phyloP scores from a whole-genome alignment of 2,329 filamentous ascomycete genomes.

The Neurospora crassa region DNA sequence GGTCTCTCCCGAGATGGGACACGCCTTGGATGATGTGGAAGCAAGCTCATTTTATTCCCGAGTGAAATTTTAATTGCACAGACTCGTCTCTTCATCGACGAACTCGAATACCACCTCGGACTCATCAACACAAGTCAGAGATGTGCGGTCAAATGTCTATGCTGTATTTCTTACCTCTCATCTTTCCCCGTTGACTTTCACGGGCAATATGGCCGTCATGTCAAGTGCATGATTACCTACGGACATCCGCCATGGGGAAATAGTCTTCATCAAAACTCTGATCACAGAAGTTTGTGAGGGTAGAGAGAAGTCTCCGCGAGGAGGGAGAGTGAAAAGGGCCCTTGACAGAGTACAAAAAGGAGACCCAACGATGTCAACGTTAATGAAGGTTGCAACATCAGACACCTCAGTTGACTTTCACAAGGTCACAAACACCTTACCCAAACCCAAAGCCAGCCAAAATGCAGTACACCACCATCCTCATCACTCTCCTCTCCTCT shows the following conservation, averaged over 20 bases:
- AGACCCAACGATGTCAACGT: conserved; percentile 1
- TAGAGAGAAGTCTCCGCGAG: too few relatives aligned
- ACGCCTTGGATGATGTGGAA: background rate
- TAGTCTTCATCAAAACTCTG: background rate
- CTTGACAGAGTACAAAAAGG: background rate
- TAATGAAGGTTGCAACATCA: background rate
- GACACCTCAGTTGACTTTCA: too few relatives aligned
- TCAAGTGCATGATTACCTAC: background rate
- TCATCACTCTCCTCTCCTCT: background rate
- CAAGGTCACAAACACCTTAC: too few relatives aligned
- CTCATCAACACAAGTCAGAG: background rate
- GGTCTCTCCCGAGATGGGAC: background rate
- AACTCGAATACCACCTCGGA: background rate
- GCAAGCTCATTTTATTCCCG: background rate
- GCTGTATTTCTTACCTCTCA: background rate
- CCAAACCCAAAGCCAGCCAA: background rate
- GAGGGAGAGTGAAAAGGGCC: background rate
- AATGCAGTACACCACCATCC: background rate
- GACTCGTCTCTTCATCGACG: background rate
- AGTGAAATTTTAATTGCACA: background rate
- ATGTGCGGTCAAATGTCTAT: background rate
- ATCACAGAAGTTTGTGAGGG: background rate
- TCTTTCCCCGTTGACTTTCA: background rate
- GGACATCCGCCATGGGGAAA: background rate
- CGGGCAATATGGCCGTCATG: background rate